phyloP scores from a whole-genome alignment of 192 early-diverging fungal species.

The Coemansia sp. region DNA sequence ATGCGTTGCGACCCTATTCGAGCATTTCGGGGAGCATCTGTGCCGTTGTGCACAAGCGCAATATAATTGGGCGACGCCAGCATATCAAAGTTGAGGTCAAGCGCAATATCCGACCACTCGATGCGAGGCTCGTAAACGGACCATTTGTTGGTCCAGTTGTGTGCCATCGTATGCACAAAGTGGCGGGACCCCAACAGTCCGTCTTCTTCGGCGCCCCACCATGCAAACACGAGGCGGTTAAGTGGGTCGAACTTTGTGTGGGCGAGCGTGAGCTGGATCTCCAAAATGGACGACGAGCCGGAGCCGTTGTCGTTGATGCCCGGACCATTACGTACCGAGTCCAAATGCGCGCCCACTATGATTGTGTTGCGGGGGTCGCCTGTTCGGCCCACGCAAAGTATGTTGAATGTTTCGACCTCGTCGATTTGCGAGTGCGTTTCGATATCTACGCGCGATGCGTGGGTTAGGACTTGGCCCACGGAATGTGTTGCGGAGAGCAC shows the following conservation, averaged over 20 bases:
- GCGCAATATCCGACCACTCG: constrained; percentile 53
- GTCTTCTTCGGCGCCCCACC: constrained; percentile 75
- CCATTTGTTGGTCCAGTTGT: constrained; percentile 46
- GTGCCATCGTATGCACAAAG: constrained; percentile 56
- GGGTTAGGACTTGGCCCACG: constrained; percentile 54
- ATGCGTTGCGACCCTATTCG: constrained; percentile 57
- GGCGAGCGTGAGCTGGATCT: constrained; percentile 60
- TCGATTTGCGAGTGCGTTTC: constrained; percentile 56
- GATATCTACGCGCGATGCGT: constrained; percentile 37
- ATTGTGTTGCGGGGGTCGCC: constrained; percentile 55
- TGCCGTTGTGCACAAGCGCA: constrained; percentile 62
- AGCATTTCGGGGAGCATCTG: constrained; percentile 57
- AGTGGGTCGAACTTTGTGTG: constrained; percentile 41
- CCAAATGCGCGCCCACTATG: constrained; percentile 65
- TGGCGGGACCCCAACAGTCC: constrained; percentile 66
- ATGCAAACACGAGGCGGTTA: constrained; percentile 69
- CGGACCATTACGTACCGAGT: constrained; percentile 68
- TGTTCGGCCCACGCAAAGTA: constrained; percentile 57
- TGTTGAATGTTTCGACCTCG: constrained; percentile 63
- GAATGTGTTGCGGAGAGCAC: constrained; percentile 61
- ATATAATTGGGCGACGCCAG: constrained; percentile 73
- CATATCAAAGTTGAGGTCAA: constrained; percentile 75
- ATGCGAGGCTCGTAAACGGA: constrained; percentile 29
- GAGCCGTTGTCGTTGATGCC: constrained; percentile 75
- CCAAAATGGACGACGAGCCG: constrained; percentile 59